A percentile compares a stretch with the other conserved stretches of the same genome.
Evolutionary conservation across 345 rosid species (phyloP).

Genomic region (Physaria fendleri): DNA sequence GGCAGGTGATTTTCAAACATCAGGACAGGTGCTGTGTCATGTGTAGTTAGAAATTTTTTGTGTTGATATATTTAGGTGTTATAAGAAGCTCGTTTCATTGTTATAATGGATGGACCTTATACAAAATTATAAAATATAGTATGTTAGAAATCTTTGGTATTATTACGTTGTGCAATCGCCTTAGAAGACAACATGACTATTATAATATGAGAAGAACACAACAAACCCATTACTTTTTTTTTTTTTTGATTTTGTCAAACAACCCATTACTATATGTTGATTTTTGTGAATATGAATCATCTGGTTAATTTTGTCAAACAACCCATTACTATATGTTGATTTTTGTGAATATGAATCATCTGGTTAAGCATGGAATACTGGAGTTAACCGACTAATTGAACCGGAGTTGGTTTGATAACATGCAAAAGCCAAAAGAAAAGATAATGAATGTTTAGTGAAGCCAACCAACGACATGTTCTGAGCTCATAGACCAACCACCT

Average conservation of each 20-base stretch:
- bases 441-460: slow-evolving; percentile 2
- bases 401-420: not conserved
- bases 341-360: not conserved
- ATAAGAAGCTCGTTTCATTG: no score
- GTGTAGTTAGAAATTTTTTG: no score
- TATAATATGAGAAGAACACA: no score
- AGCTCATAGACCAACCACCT: slow-evolving; percentile 1
- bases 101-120: no score
- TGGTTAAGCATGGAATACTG: not conserved
- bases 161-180: no score
- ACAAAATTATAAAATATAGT: no score
- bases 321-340: not conserved
- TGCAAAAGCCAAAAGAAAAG: slow-evolving; percentile 11
- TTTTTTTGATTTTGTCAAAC: no score
- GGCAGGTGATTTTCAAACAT: slow-evolving; percentile 34
- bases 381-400: not conserved
- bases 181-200: no score
- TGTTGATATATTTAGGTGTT: no score
- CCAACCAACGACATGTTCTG: slow-evolving; percentile 20
- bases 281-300: not conserved
- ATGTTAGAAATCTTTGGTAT: no score
- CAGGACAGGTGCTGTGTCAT: not conserved
- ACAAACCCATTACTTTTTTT: no score
- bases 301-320: no score
- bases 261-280: not conserved